phyloP scores from a whole-genome alignment of 1,284 basidiomycete genomes.

The Lignosus rhinocerotis region DNA sequence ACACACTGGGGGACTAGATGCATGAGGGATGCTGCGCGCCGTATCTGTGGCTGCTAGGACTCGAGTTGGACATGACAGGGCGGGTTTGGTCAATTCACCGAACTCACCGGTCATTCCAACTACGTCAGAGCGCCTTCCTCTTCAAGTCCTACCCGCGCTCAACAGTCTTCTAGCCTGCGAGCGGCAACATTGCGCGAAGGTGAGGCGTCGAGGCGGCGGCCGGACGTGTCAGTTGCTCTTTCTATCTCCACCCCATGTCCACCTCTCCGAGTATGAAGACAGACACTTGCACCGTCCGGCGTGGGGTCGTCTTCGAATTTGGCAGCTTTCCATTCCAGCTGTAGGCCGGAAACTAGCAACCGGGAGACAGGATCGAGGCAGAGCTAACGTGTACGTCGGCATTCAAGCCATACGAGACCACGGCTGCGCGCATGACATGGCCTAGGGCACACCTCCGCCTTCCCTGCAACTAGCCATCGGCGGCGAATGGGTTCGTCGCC shows the following conservation, averaged over 20 bases:
- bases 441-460: neutral
- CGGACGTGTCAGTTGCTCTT: neutral
- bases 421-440: neutral
- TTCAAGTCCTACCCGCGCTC: neutral
- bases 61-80: neutral
- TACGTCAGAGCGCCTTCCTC: neutral
- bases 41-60: neutral
- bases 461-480: neutral
- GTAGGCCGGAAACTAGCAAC: neutral
- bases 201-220: neutral
- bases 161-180: neutral
- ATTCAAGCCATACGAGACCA: neutral
- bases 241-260: neutral
- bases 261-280: neutral
- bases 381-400: neutral
- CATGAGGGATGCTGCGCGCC: neutral
- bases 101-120: constrained; percentile 6
- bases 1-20: neutral
- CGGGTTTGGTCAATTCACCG: constrained; percentile 5
- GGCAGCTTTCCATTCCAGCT: neutral
- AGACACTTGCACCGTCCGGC: neutral
- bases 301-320: neutral
- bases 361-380: neutral
- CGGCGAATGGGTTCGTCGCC: neutral
- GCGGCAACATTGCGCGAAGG: neutral